These are phyloP conservation scores for Fraxinus excelsior DNA, from an alignment of 257 asterid genomes.

Conservation along the genomic window DNA sequence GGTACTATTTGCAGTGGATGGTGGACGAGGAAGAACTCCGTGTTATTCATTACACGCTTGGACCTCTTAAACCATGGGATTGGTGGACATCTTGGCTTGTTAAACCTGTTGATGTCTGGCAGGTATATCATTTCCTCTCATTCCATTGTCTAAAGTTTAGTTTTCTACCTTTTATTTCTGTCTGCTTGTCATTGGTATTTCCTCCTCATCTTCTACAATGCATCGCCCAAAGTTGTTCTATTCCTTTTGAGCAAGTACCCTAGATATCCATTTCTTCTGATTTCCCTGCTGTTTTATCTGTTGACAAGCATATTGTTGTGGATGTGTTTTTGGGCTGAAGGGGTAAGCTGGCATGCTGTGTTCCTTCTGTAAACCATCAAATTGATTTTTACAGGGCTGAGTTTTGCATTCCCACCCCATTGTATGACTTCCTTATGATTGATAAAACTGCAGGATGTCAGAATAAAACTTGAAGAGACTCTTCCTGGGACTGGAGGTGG, in stretches of 20 bases:
- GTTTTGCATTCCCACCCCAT: constrained; percentile 4
- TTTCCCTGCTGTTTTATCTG: not conserved
- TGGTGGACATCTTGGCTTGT: constrained; percentile 99
- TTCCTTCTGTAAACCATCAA: not conserved
- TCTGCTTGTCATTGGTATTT: constrained; percentile 17
- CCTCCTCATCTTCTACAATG: constrained; percentile 2
- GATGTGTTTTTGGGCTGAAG: not conserved
- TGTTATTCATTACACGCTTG: constrained; percentile 96
- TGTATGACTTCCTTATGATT: constrained; percentile 14
- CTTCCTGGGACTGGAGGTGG: constrained; percentile 97
- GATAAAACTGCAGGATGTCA: constrained; percentile 58
- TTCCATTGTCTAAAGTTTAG: constrained; percentile 6
- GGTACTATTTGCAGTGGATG: constrained; percentile 80
- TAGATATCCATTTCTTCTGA: not conserved
- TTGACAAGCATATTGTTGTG: not conserved
- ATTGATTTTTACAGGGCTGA: not conserved
- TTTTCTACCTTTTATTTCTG: constrained; percentile 15
- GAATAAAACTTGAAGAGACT: constrained; percentile 74
- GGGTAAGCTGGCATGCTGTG: not conserved
- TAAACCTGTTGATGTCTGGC: constrained; percentile 97
- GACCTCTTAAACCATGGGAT: constrained; percentile 99
- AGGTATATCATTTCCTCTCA: constrained; percentile 49
- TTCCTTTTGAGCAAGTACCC: not conserved
- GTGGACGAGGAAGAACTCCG: constrained; percentile 86
- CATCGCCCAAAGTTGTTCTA: not conserved